These are phyloP conservation scores for Phytophthora kernoviae DNA, from an alignment of 352 stramenopile species.

Conservation along the genomic window DNA sequence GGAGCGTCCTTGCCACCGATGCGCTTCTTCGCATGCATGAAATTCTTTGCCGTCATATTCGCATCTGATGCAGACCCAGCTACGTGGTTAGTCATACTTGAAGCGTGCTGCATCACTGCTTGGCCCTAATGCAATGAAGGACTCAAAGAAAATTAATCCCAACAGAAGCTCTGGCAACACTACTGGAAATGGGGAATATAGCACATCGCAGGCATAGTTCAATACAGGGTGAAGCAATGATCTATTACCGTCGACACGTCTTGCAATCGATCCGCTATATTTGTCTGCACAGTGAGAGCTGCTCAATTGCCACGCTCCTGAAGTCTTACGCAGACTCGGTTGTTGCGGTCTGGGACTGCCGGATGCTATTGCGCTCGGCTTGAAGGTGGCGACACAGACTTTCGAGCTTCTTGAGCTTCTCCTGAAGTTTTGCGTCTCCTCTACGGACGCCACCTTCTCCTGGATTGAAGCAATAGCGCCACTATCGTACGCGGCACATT, in stretches of 20 bases:
- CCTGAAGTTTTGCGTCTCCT: slow-evolving; percentile 76
- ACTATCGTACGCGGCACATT: slow-evolving; percentile 81
- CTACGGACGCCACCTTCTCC: slow-evolving; percentile 61
- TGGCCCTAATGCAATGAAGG: not conserved
- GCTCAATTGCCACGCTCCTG: not conserved
- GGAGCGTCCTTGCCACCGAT: slow-evolving; percentile 66
- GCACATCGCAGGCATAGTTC: slow-evolving; percentile 1
- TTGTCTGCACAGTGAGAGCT: slow-evolving; percentile 5
- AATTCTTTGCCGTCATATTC: slow-evolving; percentile 2
- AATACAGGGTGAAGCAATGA: slow-evolving; percentile 1
- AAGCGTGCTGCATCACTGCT: slow-evolving; percentile 10
- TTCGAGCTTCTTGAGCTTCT: slow-evolving; percentile 87
- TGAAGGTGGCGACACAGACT: slow-evolving; percentile 83
- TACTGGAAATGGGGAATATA: slow-evolving; percentile 14
- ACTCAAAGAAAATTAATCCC: not conserved
- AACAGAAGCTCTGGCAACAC: slow-evolving; percentile 5
- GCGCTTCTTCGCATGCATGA: slow-evolving; percentile 60
- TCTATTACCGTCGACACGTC: slow-evolving; percentile 37
- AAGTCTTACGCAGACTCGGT: slow-evolving; percentile 32
- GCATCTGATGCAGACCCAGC: not conserved
- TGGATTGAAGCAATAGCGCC: slow-evolving; percentile 78
- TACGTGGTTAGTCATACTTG: not conserved
- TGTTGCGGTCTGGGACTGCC: slow-evolving; percentile 28
- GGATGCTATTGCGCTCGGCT: slow-evolving; percentile 70
- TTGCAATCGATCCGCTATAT: slow-evolving; percentile 24